These are phyloP conservation scores for Carex sylvatica DNA, from an alignment of 202 grass and related monocot species.

Conservation along the genomic window DNA sequence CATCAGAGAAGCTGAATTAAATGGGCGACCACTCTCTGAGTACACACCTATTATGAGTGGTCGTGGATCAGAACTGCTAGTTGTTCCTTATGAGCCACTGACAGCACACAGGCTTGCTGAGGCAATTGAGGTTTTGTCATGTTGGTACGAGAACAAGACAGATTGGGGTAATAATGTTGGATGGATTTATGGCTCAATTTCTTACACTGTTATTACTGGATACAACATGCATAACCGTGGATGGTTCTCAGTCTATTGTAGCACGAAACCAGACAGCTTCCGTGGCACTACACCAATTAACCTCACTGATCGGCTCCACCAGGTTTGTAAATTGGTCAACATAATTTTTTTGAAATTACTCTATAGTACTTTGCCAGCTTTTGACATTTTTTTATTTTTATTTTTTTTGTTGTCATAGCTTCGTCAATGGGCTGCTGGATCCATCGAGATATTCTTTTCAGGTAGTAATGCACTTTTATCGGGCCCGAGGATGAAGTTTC, in stretches of 20 bases:
- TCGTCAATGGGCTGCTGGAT: constrained; percentile 47
- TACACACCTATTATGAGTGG: constrained; percentile 30
- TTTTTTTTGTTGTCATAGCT: not conserved
- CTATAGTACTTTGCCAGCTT: constrained; percentile 22
- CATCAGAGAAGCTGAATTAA: constrained; percentile 48
- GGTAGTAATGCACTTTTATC: constrained; percentile 65
- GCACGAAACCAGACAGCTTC: constrained; percentile 48
- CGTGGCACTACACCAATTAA: constrained; percentile 63
- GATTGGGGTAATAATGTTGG: constrained; percentile 62
- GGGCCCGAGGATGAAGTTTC: constrained; percentile 54
- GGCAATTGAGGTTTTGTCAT: constrained; percentile 52
- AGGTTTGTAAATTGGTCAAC: constrained; percentile 37
- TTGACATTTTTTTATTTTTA: constrained; percentile 15
- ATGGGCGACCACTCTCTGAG: constrained; percentile 43
- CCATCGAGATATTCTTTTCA: constrained; percentile 89
- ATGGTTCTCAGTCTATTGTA: constrained; percentile 50
- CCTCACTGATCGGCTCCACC: constrained; percentile 53
- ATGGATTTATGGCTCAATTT: constrained; percentile 68
- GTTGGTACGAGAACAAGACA: constrained; percentile 65
- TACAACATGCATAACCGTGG: constrained; percentile 52
- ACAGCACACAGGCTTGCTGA: constrained; percentile 49
- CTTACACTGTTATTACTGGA: constrained; percentile 54
- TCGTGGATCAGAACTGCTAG: constrained; percentile 16
- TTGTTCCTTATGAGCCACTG: constrained; percentile 28
- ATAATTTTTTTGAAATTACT: constrained; percentile 39